Evolutionary conservation across 176 grass and related monocot species (phyloP), one percentile per base, ranked within the genome.

Genomic region (Ananas comosus): DNA sequence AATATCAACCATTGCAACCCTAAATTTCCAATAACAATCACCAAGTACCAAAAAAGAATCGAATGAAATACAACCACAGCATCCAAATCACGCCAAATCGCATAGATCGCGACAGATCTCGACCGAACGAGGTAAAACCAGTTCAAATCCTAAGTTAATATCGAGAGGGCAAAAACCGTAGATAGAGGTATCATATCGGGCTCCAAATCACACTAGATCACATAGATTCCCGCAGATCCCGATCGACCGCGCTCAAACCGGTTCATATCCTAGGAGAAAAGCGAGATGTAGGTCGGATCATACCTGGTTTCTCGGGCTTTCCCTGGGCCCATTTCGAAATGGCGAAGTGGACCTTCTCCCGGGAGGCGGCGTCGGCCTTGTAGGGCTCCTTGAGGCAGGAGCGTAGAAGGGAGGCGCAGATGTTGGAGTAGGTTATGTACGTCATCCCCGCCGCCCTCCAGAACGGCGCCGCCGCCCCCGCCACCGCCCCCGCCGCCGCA

Each of bases 281-380:
- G 17, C 51, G 66, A 61, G 18, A 24, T 42, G 17, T 59, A 14
- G 50, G 18, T 6, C 24, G n/a, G 33, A 69, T 71, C 79, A 22
- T 78, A 97, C 94, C 83, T 13, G 89, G 84, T 48, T 88, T 99
- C 77, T 99, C 89, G 18, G 73, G 86, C 84, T 93, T 97, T 47
- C 85, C 89, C 22, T 74, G 56, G 65, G 75, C 8, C 89, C 94
- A 93, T 72, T 90, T 93, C 74, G 89, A 54, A 82, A 97, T 13
- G 89, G 83, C 79, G 89, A 97, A 97, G 80, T 97, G 89, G 76
- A 97, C 94, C 86, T 97, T 96, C 84, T 96, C 86, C 68, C 86
- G 89, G 67, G 81, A 76, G 17, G 75, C 58, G 53, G 82, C 82
- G 64, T 92, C 74, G 67, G 89, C 73, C 82, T 85, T 87, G 84